Evolutionary conservation across 1,284 basidiomycete species (phyloP).

Genomic region (Marasmius sp.): DNA sequence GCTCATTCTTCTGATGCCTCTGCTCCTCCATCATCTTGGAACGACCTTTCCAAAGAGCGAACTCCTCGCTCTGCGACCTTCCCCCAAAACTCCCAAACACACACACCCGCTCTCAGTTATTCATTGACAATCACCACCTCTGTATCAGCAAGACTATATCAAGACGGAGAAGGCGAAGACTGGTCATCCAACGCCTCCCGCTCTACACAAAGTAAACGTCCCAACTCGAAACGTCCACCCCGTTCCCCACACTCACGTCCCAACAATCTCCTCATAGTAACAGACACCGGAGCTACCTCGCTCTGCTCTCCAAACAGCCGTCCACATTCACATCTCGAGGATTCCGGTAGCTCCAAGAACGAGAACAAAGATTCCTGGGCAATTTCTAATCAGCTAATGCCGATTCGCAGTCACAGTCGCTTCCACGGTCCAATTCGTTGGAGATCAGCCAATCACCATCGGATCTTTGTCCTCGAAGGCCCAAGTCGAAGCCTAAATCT

Average conservation of each 20-base stretch:
- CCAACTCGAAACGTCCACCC: background rate
- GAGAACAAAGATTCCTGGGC: background rate
- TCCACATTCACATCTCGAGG: background rate
- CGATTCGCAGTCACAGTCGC: background rate
- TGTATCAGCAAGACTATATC: background rate
- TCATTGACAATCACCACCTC: background rate
- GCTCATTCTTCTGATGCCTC: too few relatives aligned
- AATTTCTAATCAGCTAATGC: background rate
- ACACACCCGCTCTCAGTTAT: background rate
- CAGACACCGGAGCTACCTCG: conserved; percentile 15
- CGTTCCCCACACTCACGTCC: conserved; percentile 5
- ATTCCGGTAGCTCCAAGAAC: background rate
- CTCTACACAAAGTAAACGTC: too few relatives aligned
- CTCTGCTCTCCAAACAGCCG: conserved; percentile 14
- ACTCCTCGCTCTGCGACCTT: background rate
- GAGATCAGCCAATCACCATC: background rate
- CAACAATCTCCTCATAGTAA: conserved; percentile 9
- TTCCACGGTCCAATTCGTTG: background rate
- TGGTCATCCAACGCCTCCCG: background rate
- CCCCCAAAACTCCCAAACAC: background rate
- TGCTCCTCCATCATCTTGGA: too few relatives aligned
- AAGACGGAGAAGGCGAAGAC: too few relatives aligned
- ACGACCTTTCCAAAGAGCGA: background rate
- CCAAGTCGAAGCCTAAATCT: background rate
- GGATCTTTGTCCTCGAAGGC: background rate